Percentiles rank a stretch among this genome's conserved stretches.
phyloP scores from a whole-genome alignment of 2,329 filamentous ascomycete species.

The Paecilomyces niveus region DNA sequence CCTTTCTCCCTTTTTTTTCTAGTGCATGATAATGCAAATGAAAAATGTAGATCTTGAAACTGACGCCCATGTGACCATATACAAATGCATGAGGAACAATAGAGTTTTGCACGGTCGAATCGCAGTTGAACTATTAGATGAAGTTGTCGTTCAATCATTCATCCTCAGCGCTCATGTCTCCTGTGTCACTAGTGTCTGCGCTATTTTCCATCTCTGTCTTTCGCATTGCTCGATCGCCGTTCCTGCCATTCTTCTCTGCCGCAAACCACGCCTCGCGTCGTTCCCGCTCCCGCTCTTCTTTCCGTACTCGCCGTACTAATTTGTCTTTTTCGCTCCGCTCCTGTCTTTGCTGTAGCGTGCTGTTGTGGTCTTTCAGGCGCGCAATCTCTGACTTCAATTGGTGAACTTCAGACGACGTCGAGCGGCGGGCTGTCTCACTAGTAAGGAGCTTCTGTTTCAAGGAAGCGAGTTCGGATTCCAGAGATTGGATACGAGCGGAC shows the following conservation, averaged over 20 bases:
- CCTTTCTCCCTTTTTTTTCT: neutral
- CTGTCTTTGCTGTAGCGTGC: constrained; percentile 32
- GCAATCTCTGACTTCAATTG: constrained; percentile 29
- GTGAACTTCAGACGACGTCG: constrained; percentile 26
- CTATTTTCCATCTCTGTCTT: constrained; percentile 31
- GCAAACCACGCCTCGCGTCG: constrained; percentile 38
- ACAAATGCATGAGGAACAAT: neutral
- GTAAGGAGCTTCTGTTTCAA: constrained; percentile 30
- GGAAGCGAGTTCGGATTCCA: constrained; percentile 33
- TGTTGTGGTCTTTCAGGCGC: constrained; percentile 30
- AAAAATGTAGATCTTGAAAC: neutral
- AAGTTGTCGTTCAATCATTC: neutral
- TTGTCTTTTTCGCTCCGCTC: constrained; percentile 25
- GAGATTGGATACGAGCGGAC: constrained; percentile 19
- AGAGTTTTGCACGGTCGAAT: neutral
- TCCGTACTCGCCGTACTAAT: constrained; percentile 27
- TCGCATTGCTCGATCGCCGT: constrained; percentile 32
- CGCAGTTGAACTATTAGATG: neutral
- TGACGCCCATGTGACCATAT: neutral
- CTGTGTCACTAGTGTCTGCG: constrained; percentile 24
- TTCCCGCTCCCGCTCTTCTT: constrained; percentile 33
- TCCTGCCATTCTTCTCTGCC: constrained; percentile 37
- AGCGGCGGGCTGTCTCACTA: constrained; percentile 29
- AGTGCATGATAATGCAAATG: neutral
- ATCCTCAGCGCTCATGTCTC: constrained; percentile 30